Conservation (phyloP, 352 stramenopile species). For the Pythium phragmitis region DNA sequence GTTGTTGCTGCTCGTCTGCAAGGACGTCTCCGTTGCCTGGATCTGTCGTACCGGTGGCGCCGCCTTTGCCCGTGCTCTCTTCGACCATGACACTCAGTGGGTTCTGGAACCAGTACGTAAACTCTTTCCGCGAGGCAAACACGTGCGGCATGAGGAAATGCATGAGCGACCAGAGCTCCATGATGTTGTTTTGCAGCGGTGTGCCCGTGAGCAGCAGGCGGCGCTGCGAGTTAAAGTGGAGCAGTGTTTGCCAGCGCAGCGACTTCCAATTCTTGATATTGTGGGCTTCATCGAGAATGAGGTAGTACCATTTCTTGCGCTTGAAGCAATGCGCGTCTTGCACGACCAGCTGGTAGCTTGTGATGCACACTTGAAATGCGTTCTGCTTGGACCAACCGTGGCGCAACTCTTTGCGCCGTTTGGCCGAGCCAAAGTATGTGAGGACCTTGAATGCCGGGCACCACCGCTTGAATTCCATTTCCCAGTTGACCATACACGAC, state of each 20-base stretch:
- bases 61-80: slow-evolving; percentile 20
- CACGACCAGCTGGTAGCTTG: slow-evolving; percentile 98
- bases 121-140: slow-evolving; percentile 92
- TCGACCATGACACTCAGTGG: slow-evolving; percentile 90
- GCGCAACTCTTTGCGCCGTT: slow-evolving; percentile 89
- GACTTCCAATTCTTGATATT: slow-evolving; percentile 99
- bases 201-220: slow-evolving; percentile 93
- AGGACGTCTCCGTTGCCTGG: slow-evolving; percentile 6
- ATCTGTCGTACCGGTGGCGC: not conserved
- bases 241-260: slow-evolving; percentile 97
- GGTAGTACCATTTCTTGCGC: slow-evolving; percentile 98
- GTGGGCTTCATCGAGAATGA: slow-evolving; percentile 99
- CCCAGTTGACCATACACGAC: slow-evolving; percentile 98
- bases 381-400: slow-evolving; percentile 96
- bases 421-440: slow-evolving; percentile 98
- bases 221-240: slow-evolving; percentile 97
- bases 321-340: slow-evolving; percentile 98
- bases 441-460: slow-evolving; percentile 96
- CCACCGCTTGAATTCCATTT: slow-evolving; percentile 98
- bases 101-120: slow-evolving; percentile 98
- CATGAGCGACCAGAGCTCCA: slow-evolving; percentile 98
- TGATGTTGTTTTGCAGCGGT: slow-evolving; percentile 98
- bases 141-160: slow-evolving; percentile 99
- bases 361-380: slow-evolving; percentile 98
- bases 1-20: slow-evolving; percentile 76